A percentile compares a stretch with the other conserved stretches of the same genome.
Evolutionary conservation across 225 moss, liverwort and hornwort genomes (phyloP).

Genomic region (Marchantia paleacea): DNA sequence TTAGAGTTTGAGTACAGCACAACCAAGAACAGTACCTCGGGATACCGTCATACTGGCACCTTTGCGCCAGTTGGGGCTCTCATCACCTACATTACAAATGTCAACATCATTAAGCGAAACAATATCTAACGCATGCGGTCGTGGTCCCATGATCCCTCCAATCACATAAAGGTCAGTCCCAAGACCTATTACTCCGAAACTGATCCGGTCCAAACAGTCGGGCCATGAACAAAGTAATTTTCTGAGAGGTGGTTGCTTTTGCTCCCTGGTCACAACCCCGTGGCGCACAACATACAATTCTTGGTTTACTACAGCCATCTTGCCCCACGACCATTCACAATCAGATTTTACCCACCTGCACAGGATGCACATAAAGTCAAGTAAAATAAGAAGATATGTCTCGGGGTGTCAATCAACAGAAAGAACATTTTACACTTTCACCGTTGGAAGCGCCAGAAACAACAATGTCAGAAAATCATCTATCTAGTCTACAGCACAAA

Average conservation of each 20-base stretch:
- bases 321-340: slow-evolving; percentile 73
- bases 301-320: slow-evolving; percentile 72
- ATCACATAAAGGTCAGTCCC: slow-evolving; percentile 79
- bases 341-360: slow-evolving; percentile 73
- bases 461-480: too few relatives aligned
- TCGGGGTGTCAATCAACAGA: not conserved
- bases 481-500: too few relatives aligned
- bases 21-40: slow-evolving; percentile 66
- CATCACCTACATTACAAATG: slow-evolving; percentile 72
- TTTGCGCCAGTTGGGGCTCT: slow-evolving; percentile 80
- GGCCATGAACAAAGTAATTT: slow-evolving; percentile 79
- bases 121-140: slow-evolving; percentile 48
- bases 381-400: not conserved
- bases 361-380: not conserved
- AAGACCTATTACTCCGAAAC: slow-evolving; percentile 76
- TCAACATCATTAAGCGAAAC: slow-evolving; percentile 64
- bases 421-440: not conserved
- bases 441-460: too few relatives aligned
- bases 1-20: slow-evolving; percentile 51
- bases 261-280: slow-evolving; percentile 73
- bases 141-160: slow-evolving; percentile 68
- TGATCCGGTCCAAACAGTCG: slow-evolving; percentile 70
- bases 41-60: slow-evolving; percentile 69
- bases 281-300: slow-evolving; percentile 80
- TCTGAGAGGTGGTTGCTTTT: slow-evolving; percentile 55